Base-by-base conservation (phyloP, 2,329 filamentous ascomycete species). In the Ophiostoma ips region DNA sequence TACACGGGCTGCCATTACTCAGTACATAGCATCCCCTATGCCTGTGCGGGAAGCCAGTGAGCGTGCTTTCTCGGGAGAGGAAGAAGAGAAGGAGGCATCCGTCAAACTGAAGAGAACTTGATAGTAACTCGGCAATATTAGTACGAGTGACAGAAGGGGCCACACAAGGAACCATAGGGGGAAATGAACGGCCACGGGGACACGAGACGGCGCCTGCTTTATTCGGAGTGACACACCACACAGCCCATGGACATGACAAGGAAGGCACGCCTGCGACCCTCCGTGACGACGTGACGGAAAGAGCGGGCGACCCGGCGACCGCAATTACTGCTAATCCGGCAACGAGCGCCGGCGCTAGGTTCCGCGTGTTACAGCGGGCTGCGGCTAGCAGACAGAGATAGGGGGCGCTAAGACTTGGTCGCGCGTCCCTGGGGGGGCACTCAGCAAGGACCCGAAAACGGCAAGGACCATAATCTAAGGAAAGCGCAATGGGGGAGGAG, bases 311-410 rank as follows among this genome's bases (percentile, higher is more conserved):
- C 33, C 24, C 50, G 50, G 50, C 36, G 13, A 24, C 31, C 50
- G 50, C 50, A 50, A 47, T 52, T 52, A 49, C 50, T 47, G 30
- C 50, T 49, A 52, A 46, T 50, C 50, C 50, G 47, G 30, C 16
- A 43, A 8, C 15, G 19, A 28, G 31, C 18, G 18, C 16, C 28
- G 34, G 28, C 46, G 40, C 46, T 48, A 45, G 19, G 15, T 34
- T 36, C 8, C 16, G 3, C 21, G 38, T 34, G 43, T 48, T 45
- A 34, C 38, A 48, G 46, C 28, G 40, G 50, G 13, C 37, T 30
- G 13, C 18, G 24, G 38, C 31, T 21, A 31, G 41, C 46, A 16
- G 24, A 12, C 24, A 21, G 40, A 31, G 36, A 31, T 21, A 45
- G 33, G 41, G n/a, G 31, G 21, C 37, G 34, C 30, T 15, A 24